A percentile compares a stretch with the other conserved stretches of the same genome.
Conservation (phyloP, 768 basidiomycete genomes). For the Lentinus brumalis region DNA sequence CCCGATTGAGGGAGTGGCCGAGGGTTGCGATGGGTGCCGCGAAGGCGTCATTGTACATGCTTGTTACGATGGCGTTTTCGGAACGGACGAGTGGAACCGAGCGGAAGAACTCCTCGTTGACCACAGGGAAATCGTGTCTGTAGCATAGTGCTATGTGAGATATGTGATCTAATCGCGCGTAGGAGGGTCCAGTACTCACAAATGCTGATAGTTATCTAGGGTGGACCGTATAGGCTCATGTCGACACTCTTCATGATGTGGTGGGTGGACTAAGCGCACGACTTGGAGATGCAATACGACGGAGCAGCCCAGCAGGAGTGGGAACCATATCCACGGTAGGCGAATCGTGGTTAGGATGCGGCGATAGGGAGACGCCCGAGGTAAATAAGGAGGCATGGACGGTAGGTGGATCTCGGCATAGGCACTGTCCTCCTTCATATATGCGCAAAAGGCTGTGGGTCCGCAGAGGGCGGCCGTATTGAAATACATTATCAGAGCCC, state of each 20-base stretch:
- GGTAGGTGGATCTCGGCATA: background rate
- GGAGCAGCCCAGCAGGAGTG: background rate
- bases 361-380: background rate
- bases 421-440: background rate
- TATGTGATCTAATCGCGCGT: background rate
- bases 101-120: slow-evolving; percentile 10
- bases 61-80: slow-evolving; percentile 29
- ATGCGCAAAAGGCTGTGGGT: background rate
- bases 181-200: background rate
- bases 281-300: background rate
- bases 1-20: slow-evolving; percentile 30
- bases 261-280: background rate
- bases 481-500: too few relatives aligned
- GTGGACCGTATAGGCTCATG: background rate
- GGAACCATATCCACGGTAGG: background rate
- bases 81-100: background rate
- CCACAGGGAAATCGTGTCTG: slow-evolving; percentile 14
- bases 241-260: background rate
- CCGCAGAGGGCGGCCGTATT: too few relatives aligned
- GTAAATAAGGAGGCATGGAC: background rate
- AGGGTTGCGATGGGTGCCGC: slow-evolving; percentile 30
- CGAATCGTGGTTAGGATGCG: background rate
- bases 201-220: slow-evolving; percentile 1
- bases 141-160: background rate
- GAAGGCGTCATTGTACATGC: slow-evolving; percentile 32